These are phyloP conservation scores for Dryadomyces quercus-mongolicae DNA, from an alignment of 2,329 filamentous ascomycete genomes.

Conservation along the genomic window DNA sequence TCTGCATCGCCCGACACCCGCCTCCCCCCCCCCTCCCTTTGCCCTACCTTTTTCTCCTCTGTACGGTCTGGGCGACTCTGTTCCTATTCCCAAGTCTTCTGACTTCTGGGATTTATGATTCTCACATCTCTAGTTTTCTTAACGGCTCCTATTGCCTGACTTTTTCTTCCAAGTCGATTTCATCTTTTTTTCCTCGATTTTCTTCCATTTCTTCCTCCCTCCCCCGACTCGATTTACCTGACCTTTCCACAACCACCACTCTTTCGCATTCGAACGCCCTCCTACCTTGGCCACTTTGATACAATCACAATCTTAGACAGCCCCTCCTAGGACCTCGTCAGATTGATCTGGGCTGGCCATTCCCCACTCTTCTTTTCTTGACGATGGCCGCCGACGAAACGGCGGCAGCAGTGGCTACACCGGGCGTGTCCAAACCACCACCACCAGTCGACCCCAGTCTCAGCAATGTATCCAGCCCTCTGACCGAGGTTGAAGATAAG, in stretches of 20 bases:
- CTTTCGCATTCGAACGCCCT: neutral
- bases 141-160: neutral
- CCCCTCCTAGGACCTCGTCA: neutral
- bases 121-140: neutral
- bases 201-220: neutral
- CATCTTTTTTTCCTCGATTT: neutral
- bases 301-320: neutral
- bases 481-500: constrained; percentile 83
- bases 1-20: constrained; percentile 2
- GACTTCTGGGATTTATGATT: neutral
- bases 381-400: constrained; percentile 38
- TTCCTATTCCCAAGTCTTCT: neutral
- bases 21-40: neutral
- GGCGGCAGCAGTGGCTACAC: constrained; percentile 36
- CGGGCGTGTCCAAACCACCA: constrained; percentile 19
- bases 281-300: neutral
- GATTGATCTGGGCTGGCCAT: neutral
- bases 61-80: neutral
- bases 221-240: neutral
- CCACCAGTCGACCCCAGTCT: constrained; percentile 41
- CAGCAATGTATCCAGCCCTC: constrained; percentile 73
- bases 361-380: neutral
- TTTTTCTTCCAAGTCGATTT: neutral
- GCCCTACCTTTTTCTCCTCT: neutral
- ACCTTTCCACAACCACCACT: neutral